Conservation (phyloP, 768 basidiomycete genomes). For the Lyophyllum decastes region DNA sequence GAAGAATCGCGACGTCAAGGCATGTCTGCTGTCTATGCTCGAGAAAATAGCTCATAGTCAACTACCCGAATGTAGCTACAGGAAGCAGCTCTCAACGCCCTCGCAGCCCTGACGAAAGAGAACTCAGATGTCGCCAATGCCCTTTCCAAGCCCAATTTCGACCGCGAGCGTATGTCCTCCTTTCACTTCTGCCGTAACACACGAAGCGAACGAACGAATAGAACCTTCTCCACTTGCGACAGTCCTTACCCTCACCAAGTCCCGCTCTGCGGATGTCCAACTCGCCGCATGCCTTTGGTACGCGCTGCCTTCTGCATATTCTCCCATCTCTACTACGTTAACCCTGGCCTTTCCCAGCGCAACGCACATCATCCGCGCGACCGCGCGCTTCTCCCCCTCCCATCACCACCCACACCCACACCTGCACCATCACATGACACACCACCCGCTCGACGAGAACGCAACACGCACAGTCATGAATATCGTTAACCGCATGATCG, state of each 20-base stretch:
- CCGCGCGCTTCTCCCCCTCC: neutral
- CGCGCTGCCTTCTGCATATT: constrained; percentile 5
- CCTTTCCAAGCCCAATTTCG: constrained; percentile 44
- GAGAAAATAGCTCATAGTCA: no score
- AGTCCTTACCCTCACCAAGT: constrained; percentile 56
- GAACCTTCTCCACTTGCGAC: constrained; percentile 40
- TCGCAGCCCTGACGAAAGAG: constrained; percentile 69
- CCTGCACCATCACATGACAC: neutral
- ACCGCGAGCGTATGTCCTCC: constrained; percentile 35
- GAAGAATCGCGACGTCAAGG: constrained; percentile 56
- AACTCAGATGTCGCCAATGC: constrained; percentile 52
- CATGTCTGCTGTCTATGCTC: constrained; percentile 14
- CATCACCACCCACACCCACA: neutral
- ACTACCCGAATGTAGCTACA: constrained; percentile 53
- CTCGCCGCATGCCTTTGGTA: constrained; percentile 74
- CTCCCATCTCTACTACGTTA: neutral
- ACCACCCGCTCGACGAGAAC: constrained; percentile 36
- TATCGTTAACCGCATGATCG: constrained; percentile 63
- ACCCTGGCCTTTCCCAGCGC: constrained; percentile 44
- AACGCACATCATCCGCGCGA: constrained; percentile 61
- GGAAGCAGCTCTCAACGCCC: constrained; percentile 63
- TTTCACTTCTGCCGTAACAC: neutral
- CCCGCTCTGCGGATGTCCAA: constrained; percentile 61
- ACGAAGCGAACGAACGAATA: neutral
- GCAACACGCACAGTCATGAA: constrained; percentile 66